These are phyloP conservation scores for Populus tremula DNA, from an alignment of 345 rosid genomes.

Conservation along the genomic window DNA sequence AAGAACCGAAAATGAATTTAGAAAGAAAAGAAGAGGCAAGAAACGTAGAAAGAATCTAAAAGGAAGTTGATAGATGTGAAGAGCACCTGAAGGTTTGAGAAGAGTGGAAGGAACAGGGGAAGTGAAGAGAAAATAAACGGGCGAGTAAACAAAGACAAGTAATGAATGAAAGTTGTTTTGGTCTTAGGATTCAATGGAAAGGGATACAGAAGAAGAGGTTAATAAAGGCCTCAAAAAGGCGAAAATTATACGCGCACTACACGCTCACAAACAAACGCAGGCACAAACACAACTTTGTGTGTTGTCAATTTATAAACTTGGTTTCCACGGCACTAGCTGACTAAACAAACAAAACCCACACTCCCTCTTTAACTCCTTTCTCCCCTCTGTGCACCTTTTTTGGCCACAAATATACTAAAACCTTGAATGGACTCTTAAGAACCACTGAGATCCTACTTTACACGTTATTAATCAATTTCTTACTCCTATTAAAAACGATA, in stretches of 20 bases:
- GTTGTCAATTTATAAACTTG: too few relatives aligned
- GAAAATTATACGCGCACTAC: background rate
- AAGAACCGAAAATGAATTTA: too few relatives aligned
- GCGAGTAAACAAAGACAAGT: background rate
- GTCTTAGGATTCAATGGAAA: constrained; percentile 4
- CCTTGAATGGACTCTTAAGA: background rate
- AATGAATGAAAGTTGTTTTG: too few relatives aligned
- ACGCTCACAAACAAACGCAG: too few relatives aligned
- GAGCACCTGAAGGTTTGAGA: background rate
- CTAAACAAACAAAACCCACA: too few relatives aligned
- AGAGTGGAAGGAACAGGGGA: background rate
- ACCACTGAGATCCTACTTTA: background rate
- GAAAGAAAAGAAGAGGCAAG: too few relatives aligned
- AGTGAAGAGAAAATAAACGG: background rate
- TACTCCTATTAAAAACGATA: background rate
- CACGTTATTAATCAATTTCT: background rate
- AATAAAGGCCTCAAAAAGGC: constrained; percentile 1
- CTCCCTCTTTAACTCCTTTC: too few relatives aligned
- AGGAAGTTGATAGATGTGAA: too few relatives aligned
- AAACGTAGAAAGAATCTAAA: too few relatives aligned
- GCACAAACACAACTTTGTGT: too few relatives aligned
- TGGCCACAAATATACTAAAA: too few relatives aligned
- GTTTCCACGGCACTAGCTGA: too few relatives aligned
- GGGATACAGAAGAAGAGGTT: background rate
- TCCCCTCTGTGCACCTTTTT: background rate